Evolutionary conservation across 2,329 filamentous ascomycete species (phyloP).

Genomic region (Cladosporium sp.): DNA sequence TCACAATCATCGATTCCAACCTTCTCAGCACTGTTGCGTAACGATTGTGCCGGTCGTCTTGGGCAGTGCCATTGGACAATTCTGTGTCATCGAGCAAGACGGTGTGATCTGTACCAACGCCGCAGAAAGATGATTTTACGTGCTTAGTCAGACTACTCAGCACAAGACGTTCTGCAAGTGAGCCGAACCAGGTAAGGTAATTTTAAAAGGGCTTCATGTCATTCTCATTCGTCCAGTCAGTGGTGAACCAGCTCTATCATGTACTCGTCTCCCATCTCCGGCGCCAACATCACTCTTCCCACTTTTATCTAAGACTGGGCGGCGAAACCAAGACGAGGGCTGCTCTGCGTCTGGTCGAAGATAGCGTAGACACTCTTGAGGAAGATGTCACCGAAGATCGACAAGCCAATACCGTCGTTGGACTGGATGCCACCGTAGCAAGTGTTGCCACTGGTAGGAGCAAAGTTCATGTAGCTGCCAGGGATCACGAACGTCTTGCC

Average conservation of each 20-base stretch:
- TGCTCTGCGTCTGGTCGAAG: slow-evolving; percentile 56
- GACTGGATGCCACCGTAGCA: slow-evolving; percentile 79
- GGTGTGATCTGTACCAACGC: background rate
- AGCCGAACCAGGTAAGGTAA: background rate
- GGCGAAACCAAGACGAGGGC: slow-evolving; percentile 48
- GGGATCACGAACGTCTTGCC: slow-evolving; percentile 53
- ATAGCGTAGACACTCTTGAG: slow-evolving; percentile 76
- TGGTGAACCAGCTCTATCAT: background rate
- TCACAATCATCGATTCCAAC: background rate
- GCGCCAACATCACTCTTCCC: background rate
- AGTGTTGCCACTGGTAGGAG: slow-evolving; percentile 43
- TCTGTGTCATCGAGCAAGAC: background rate
- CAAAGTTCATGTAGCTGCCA: slow-evolving; percentile 57
- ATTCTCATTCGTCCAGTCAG: background rate
- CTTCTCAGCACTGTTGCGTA: background rate
- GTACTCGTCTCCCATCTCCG: background rate
- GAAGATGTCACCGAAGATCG: slow-evolving; percentile 71
- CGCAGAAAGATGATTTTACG: background rate
- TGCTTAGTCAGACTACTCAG: background rate
- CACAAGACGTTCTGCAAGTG: background rate
- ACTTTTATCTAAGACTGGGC: slow-evolving; percentile 33
- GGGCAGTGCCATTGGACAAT: background rate
- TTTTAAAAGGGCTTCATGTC: background rate
- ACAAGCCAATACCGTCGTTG: slow-evolving; percentile 57
- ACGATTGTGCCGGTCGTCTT: background rate